Percentiles rank a stretch among this genome's conserved stretches.
phyloP scores from a whole-genome alignment of 2,329 filamentous ascomycete species.

The Trichothecium roseum region DNA sequence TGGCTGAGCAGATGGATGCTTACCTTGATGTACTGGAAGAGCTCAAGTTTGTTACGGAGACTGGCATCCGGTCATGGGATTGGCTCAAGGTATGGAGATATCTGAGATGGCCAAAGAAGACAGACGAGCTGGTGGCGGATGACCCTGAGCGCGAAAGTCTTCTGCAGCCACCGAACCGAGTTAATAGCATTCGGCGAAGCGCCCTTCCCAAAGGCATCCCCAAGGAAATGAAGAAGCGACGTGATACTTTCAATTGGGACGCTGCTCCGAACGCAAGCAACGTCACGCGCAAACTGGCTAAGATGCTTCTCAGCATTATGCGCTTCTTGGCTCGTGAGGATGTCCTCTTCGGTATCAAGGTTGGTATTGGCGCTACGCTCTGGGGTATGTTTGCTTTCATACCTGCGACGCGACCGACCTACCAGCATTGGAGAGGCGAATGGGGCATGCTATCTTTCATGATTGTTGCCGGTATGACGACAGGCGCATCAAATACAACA shows the following conservation, averaged over 20 bases:
- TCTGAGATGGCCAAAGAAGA: slow-evolving; percentile 12
- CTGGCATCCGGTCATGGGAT: slow-evolving; percentile 58
- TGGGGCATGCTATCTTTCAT: slow-evolving; percentile 97
- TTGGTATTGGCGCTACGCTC: slow-evolving; percentile 78
- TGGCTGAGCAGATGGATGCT: slow-evolving; percentile 78
- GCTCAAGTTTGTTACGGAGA: slow-evolving; percentile 60
- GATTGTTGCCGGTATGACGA: slow-evolving; percentile 96
- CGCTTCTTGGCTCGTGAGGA: slow-evolving; percentile 44
- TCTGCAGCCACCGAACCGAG: slow-evolving; percentile 22
- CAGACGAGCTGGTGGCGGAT: slow-evolving; percentile 10
- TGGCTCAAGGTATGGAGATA: slow-evolving; percentile 73
- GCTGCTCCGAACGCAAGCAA: slow-evolving; percentile 36
- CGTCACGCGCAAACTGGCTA: slow-evolving; percentile 32
- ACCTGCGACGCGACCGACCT: slow-evolving; percentile 64
- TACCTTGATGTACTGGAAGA: slow-evolving; percentile 82
- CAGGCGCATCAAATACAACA: slow-evolving; percentile 90
- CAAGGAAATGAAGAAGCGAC: slow-evolving; percentile 37
- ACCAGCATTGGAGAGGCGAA: slow-evolving; percentile 84
- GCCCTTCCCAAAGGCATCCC: slow-evolving; percentile 47
- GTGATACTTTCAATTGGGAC: slow-evolving; percentile 46
- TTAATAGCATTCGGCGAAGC: slow-evolving; percentile 39
- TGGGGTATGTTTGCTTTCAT: slow-evolving; percentile 89
- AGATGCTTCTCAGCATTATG: slow-evolving; percentile 31
- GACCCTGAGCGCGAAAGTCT: slow-evolving; percentile 33
- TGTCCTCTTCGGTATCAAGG: slow-evolving; percentile 77